Evolutionary conservation across 2,329 filamentous ascomycete genomes (phyloP), one percentile per base, ranked within the genome.

Genomic region (Aquanectria penicillioides): DNA sequence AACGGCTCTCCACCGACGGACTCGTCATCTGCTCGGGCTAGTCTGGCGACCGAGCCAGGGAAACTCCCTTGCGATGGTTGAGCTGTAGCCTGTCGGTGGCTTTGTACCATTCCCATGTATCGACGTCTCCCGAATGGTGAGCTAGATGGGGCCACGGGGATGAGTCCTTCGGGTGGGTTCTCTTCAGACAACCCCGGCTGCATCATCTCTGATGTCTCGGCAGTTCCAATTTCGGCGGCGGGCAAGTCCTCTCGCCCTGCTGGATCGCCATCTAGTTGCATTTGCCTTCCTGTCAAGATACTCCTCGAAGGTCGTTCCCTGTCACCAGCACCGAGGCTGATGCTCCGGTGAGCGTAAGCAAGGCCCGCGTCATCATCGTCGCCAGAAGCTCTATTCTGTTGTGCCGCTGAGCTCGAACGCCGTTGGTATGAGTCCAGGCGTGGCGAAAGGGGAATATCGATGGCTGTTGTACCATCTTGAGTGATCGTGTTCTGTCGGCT

Each of bases 391-490:
- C 86, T 81, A 41, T 85, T 83, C 66, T 89, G 86, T 63, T 89
- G 87, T 3, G 86, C 88, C 6, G 87, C 88, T 3, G 89, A 92
- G 73, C 87, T 91, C 2, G 89, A 87, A n/a, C 89, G 81, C 50
- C 90, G 80, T 40, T 80, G 81, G 61, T 85, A 81, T 3, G 79
- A 79, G 25, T 78, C 80, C 25, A 85, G 79, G 46, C 89, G 83
- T 4, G 90, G 90, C 1, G 89, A 92, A 2, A 89, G 80, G 0
- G 90, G 90, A 36, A 93, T 93, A 62, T 91, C 88, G 52, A 92
- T 92, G 2, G 89, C 89, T 17, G 81, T 87, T 0, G 86, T 86
- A 3, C 84, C 85, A 54, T 85, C 78, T 48, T 80, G 78, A 10
- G 78, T 82, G 23, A 77, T 72, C 44, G 77, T 74, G 65, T 64